These are phyloP conservation scores for Stellera chamaejasme DNA, from an alignment of 345 rosid species.

Conservation along the genomic window DNA sequence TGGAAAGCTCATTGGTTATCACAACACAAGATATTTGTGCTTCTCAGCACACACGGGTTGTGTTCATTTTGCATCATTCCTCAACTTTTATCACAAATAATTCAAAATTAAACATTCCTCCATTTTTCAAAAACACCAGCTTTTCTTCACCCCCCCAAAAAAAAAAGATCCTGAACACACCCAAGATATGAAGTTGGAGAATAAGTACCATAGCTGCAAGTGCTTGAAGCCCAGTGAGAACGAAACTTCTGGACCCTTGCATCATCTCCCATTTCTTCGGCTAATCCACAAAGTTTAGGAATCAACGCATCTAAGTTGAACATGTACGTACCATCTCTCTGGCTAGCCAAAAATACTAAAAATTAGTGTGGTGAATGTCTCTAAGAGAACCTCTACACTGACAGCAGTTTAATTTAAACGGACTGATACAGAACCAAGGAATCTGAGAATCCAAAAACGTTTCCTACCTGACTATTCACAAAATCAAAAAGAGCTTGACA, in stretches of 20 bases:
- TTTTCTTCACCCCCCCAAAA: too few species aligned
- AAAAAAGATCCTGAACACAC: too few species aligned
- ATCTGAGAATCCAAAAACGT: constrained; percentile 9
- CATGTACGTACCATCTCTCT: constrained; percentile 62
- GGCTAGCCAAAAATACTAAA: constrained; percentile 17
- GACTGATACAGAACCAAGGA: background rate
- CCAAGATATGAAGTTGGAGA: background rate
- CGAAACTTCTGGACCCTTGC: constrained; percentile 25
- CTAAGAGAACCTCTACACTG: background rate
- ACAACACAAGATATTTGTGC: too few species aligned
- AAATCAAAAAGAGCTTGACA: constrained; percentile 64
- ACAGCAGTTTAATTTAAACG: background rate
- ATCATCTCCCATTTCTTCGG: constrained; percentile 53
- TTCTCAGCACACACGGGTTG: too few species aligned
- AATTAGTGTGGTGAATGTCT: constrained; percentile 11
- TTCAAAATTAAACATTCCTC: too few species aligned
- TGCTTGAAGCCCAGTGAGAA: constrained; percentile 59
- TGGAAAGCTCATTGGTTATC: too few species aligned
- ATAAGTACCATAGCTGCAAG: constrained; percentile 55
- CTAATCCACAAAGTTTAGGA: constrained; percentile 57
- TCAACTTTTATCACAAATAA: too few species aligned
- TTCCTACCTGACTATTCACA: constrained; percentile 59
- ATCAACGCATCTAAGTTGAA: constrained; percentile 65
- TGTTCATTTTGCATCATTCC: too few species aligned
- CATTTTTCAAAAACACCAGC: too few species aligned